Conservation (phyloP, 1,139 yeast genomes). For the Pichia sp. region DNA sequence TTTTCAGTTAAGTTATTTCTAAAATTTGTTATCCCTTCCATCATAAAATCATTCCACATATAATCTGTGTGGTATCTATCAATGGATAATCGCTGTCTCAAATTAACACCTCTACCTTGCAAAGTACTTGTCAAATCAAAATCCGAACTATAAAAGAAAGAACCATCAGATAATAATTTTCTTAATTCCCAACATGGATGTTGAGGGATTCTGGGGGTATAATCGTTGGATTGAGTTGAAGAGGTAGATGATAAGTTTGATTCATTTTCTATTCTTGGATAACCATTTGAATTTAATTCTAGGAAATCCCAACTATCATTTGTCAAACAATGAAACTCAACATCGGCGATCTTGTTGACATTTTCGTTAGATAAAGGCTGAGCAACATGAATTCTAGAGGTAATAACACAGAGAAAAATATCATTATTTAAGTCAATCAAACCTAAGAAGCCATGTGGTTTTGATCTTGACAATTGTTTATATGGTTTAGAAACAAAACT, state of each 20-base stretch:
- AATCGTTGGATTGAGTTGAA: conserved; percentile 17
- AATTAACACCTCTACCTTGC: conserved; percentile 60
- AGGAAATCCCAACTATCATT: conserved; percentile 74
- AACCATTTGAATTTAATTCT: conserved; percentile 59
- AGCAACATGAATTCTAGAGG: conserved; percentile 75
- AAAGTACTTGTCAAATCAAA: conserved; percentile 82
- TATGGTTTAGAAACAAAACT: conserved; percentile 38
- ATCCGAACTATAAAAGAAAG: conserved; percentile 86
- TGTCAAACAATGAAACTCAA: conserved; percentile 77
- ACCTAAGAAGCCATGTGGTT: conserved; percentile 79
- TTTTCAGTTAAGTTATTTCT: conserved; percentile 60
- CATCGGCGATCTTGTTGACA: conserved; percentile 72
- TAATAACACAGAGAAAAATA: conserved; percentile 71
- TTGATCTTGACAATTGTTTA: conserved; percentile 38
- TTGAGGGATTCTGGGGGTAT: conserved; percentile 34
- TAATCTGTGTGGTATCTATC: conserved; percentile 72
- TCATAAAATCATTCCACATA: conserved; percentile 95
- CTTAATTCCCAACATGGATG: conserved; percentile 83
- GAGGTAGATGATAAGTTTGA: background rate
- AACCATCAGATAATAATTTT: conserved; percentile 76
- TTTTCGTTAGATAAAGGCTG: conserved; percentile 73
- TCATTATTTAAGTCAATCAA: conserved; percentile 62
- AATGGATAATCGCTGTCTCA: conserved; percentile 35
- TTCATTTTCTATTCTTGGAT: conserved; percentile 37
- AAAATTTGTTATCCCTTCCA: conserved; percentile 73